phyloP scores from a whole-genome alignment of 768 basidiomycete genomes.

The Xerocomus brunneocitrinus region DNA sequence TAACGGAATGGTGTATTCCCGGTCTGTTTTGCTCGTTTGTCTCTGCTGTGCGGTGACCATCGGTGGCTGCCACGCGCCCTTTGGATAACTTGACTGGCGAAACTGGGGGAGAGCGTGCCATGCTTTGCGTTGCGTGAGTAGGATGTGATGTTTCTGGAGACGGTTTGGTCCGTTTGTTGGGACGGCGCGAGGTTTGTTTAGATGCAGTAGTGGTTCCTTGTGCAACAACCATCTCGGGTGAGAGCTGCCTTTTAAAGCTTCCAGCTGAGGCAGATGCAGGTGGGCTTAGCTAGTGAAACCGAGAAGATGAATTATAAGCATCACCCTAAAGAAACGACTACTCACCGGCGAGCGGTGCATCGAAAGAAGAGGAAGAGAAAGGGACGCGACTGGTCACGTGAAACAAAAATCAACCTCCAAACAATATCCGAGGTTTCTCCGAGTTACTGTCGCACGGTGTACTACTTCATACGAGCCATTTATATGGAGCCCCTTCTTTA shows the following conservation, averaged over 20 bases:
- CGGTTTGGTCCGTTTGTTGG: conserved; percentile 15
- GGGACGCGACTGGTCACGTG: conserved; percentile 23
- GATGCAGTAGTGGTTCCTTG: not conserved
- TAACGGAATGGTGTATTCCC: conserved; percentile 4
- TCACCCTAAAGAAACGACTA: not conserved
- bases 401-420: conserved; percentile 15
- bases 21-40: not conserved
- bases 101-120: not conserved
- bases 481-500: conserved; percentile 2
- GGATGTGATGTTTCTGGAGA: conserved; percentile 10
- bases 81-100: conserved; percentile 10
- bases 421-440: not conserved
- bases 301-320: not conserved
- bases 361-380: not conserved
- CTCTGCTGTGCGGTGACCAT: not conserved
- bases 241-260: conserved; percentile 19
- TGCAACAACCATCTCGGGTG: conserved; percentile 11
- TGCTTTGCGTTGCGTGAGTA: conserved; percentile 4
- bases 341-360: conserved; percentile 20
- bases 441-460: conserved; percentile 16
- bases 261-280: conserved; percentile 16
- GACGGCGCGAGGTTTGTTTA: conserved; percentile 11
- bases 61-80: not conserved
- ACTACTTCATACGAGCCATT: not conserved
- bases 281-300: conserved; percentile 6